These are phyloP conservation scores for Neoboletus subvelutipes DNA, from an alignment of 768 basidiomycete genomes.

Conservation along the genomic window DNA sequence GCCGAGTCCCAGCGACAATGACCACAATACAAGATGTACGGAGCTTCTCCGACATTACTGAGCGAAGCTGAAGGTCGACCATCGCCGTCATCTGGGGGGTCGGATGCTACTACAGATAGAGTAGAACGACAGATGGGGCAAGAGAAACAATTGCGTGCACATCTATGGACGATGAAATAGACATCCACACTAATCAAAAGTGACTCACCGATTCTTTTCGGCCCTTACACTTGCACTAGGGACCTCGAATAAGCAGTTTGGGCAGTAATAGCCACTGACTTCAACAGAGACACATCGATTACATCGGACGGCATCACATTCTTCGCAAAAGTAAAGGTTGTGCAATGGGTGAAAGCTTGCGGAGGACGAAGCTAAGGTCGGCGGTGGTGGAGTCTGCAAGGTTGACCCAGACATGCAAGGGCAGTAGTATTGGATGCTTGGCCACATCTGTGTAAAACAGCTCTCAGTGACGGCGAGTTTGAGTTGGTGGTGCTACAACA, in stretches of 20 bases:
- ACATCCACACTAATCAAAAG: not conserved
- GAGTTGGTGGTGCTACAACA: not conserved
- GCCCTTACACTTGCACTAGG: slow-evolving; percentile 97
- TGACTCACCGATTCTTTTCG: slow-evolving; percentile 86
- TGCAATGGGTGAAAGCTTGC: slow-evolving; percentile 82
- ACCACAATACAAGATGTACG: slow-evolving; percentile 89
- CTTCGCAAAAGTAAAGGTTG: slow-evolving; percentile 94
- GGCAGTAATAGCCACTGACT: slow-evolving; percentile 97
- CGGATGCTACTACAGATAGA: slow-evolving; percentile 86
- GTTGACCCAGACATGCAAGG: slow-evolving; percentile 59
- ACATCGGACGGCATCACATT: slow-evolving; percentile 95
- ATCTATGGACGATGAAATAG: slow-evolving; percentile 50
- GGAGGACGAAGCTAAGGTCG: slow-evolving; percentile 73
- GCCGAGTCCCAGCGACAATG: slow-evolving; percentile 95
- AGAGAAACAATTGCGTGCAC: slow-evolving; percentile 95
- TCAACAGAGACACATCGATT: slow-evolving; percentile 90
- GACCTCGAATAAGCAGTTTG: slow-evolving; percentile 97
- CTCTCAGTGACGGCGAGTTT: not conserved
- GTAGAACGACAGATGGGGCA: slow-evolving; percentile 94
- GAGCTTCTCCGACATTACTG: slow-evolving; percentile 73
- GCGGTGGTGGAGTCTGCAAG: slow-evolving; percentile 58
- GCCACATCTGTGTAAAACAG: slow-evolving; percentile 35
- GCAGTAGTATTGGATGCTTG: slow-evolving; percentile 64
- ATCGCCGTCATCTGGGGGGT: slow-evolving; percentile 64
- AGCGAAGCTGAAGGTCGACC: slow-evolving; percentile 52